Evolutionary conservation across 2,329 filamentous ascomycete species (phyloP), one percentile per base, ranked within the genome.

Genomic region (Hymenoscyphus repandus): DNA sequence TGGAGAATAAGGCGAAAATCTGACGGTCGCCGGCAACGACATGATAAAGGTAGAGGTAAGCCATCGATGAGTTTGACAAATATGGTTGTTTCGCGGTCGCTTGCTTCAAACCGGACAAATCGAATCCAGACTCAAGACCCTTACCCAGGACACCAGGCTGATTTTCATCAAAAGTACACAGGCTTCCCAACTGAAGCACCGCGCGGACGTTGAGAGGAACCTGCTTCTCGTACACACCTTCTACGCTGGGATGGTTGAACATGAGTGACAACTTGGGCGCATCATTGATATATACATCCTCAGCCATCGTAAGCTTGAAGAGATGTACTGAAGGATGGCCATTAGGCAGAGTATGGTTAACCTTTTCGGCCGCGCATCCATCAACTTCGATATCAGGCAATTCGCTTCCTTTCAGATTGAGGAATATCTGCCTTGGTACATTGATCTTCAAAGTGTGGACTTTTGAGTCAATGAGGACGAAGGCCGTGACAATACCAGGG

Each of bases 221-320:
- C 58, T 96, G 87, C 63, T 86, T 92, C 71, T 99, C 95, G 64
- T 99, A 99, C 12, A 99, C 90, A 30, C 95, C 95, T 69, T 99
- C 93, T 1, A 99, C 88, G 67, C 90, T 96, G 0, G 90, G 82
- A 65, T 99, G 91, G 56, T 92, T 90, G 72, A 96, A 92, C 1
- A 97, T 74, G 27, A 85, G 71, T 1, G 85, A 82, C 54, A 97
- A 85, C 65, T 90, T 95, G 55, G 90, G 86, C 0, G 85, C 77
- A 67, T 97, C 89, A 40, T 84, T 82, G 54, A 96, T 82, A 69
- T 95, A 99, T 0, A 88, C 78, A 50, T 93, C 85, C 67, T 99
- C 93, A 0, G 88, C 78, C 69, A 99, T 88, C 0, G 86, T 91
- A 34, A 99, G 77, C 71, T 91, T 95, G 78, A 97, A 97, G 4